Conservation (phyloP, 306 rosid species). For the Lathyrus sativus region DNA sequence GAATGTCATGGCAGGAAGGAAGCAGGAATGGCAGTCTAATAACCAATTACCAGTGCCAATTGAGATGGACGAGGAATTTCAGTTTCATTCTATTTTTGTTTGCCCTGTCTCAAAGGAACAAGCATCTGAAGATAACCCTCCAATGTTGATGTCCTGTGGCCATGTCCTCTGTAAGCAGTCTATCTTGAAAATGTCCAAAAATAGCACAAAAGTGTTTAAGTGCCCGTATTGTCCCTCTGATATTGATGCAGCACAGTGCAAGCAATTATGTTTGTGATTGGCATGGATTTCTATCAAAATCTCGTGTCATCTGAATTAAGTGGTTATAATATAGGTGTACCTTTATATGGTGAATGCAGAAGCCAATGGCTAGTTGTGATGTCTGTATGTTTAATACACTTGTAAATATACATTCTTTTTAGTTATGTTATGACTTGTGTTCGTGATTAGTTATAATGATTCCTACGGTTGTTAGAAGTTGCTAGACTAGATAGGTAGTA, state of each 20-base stretch:
- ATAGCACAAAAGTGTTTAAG: slow-evolving; percentile 70
- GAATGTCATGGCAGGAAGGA: slow-evolving; percentile 86
- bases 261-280: slow-evolving; percentile 61
- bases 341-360: slow-evolving; percentile 37
- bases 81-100: slow-evolving; percentile 91
- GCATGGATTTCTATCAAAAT: slow-evolving; percentile 37
- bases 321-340: slow-evolving; percentile 42
- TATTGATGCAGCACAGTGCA: slow-evolving; percentile 63
- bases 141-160: slow-evolving; percentile 89
- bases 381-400: slow-evolving; percentile 40
- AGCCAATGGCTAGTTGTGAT: slow-evolving; percentile 40
- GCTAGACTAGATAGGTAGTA: no score
- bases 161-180: slow-evolving; percentile 96
- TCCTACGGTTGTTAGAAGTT: background rate
- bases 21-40: slow-evolving; percentile 86
- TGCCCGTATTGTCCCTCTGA: slow-evolving; percentile 87
- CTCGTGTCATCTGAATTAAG: slow-evolving; percentile 42
- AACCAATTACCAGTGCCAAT: slow-evolving; percentile 84
- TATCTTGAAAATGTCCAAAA: slow-evolving; percentile 88
- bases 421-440: slow-evolving; percentile 28
- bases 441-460: background rate
- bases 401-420: slow-evolving; percentile 68
- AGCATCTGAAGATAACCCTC: slow-evolving; percentile 84
- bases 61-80: slow-evolving; percentile 74
- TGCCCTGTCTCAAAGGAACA: slow-evolving; percentile 97